These are phyloP conservation scores for Ceratocystis harringtonii DNA, from an alignment of 2,329 filamentous ascomycete genomes.

Conservation along the genomic window DNA sequence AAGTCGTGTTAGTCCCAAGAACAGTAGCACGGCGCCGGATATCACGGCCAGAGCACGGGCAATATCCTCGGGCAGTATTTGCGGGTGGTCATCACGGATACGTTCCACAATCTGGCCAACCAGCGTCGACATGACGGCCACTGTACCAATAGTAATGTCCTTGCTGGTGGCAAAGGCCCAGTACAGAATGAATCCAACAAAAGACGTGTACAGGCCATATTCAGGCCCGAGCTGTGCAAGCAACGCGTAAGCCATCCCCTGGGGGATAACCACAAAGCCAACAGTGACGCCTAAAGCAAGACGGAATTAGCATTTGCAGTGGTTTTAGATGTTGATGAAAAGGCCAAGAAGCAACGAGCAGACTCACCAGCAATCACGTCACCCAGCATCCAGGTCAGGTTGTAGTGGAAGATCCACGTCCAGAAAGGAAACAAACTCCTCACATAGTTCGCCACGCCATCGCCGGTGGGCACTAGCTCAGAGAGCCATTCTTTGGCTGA, in stretches of 20 bases:
- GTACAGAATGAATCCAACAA: conserved; percentile 88
- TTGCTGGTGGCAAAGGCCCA: conserved; percentile 98
- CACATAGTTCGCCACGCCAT: conserved; percentile 23
- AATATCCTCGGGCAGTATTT: conserved; percentile 29
- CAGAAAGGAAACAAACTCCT: conserved; percentile 34
- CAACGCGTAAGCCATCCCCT: conserved; percentile 39
- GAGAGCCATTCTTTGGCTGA: conserved; percentile 12
- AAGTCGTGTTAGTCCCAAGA: conserved; percentile 34
- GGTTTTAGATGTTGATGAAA: neutral
- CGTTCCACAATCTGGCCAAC: conserved; percentile 34
- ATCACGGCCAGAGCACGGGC: conserved; percentile 35
- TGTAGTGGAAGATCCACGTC: conserved; percentile 37
- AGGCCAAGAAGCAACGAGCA: conserved; percentile 2
- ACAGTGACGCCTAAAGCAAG: conserved; percentile 57
- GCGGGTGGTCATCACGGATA: conserved; percentile 27
- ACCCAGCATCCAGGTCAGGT: conserved; percentile 32
- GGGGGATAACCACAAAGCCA: conserved; percentile 38
- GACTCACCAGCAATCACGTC: conserved; percentile 47
- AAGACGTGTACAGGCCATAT: conserved; percentile 56
- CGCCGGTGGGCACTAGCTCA: conserved; percentile 10
- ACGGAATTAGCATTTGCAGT: neutral
- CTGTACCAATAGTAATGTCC: conserved; percentile 84
- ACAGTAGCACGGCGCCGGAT: conserved; percentile 33
- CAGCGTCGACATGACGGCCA: conserved; percentile 38
- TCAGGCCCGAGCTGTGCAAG: conserved; percentile 34